A percentile compares a stretch with the other conserved stretches of the same genome.
Conservation (phyloP, 1,284 basidiomycete genomes). For the Cystobasidiaceae sp. region DNA sequence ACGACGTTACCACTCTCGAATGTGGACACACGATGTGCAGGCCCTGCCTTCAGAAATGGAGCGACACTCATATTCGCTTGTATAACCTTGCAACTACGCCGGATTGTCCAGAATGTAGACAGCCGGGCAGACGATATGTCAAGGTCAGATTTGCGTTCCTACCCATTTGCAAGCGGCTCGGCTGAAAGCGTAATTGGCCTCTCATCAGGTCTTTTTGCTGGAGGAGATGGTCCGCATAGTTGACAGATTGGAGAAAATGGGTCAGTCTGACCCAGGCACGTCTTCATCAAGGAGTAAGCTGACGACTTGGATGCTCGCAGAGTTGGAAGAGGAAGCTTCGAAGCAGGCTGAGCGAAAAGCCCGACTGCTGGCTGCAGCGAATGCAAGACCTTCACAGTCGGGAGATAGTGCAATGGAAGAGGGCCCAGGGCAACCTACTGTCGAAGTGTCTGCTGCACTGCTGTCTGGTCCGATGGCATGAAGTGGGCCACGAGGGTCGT, state of each 20-base stretch:
- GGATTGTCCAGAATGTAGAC: constrained; percentile 27
- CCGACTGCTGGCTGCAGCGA: neutral
- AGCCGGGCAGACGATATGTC: constrained; percentile 25
- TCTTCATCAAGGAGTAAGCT: too few species aligned
- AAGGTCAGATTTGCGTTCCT: neutral
- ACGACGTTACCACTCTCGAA: constrained; percentile 20
- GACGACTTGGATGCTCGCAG: too few species aligned
- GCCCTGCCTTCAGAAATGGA: constrained; percentile 17
- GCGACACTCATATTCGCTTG: constrained; percentile 2
- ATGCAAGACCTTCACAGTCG: neutral
- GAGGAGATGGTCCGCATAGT: constrained; percentile 26
- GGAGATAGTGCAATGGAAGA: neutral
- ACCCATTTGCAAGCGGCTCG: neutral
- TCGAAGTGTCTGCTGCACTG: neutral
- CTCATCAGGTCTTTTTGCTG: constrained; percentile 10
- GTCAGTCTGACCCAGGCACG: too few species aligned
- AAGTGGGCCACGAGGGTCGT: too few species aligned
- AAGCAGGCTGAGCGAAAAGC: constrained; percentile 15
- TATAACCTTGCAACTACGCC: constrained; percentile 29
- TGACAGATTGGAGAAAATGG: constrained; percentile 13
- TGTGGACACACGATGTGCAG: constrained; percentile 29
- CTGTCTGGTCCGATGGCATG: too few species aligned
- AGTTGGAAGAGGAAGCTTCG: constrained; percentile 6
- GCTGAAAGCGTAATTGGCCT: neutral
- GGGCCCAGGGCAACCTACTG: neutral